Base-by-base conservation (phyloP, 2,329 filamentous ascomycete species). In the Penicillium hesseltinei region DNA sequence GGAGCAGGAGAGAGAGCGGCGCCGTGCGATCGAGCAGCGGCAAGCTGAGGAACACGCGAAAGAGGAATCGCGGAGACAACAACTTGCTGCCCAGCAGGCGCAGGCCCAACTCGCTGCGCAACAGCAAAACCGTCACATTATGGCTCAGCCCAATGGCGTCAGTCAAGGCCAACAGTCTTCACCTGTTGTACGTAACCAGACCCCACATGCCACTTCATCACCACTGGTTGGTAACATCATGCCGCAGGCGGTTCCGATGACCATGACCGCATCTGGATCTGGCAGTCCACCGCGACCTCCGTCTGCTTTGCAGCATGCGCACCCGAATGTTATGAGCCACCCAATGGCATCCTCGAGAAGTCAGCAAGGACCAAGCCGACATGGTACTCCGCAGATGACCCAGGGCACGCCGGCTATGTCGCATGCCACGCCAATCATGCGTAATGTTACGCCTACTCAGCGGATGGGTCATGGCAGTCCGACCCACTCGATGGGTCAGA, bases 51-150 rank as follows among this genome's bases (percentile, higher is more conserved):
- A 76, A 62, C 73, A 73, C 48, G 69, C 71, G 9, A 75, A 72
- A 57, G 74, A 77, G 36, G 75, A 77, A 60, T 66, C 66, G 23
- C 71, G 73, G 35, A 68, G 72, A 54, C 74, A 77, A 51, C 73
- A 75, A 52, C 57, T 73, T 33, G 73, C 70, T 23, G 73, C 80
- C 77, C 65, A 82, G 74, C 70, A 80, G 78, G 69, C 81, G 51
- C 72, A 78, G 65, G 71, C 73, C 51, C 71, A 73, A 57, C 67
- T 77, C 57, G 71, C 74, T 36, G 73, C 73, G 35, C 70, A 71
- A 61, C 79, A 78, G 36, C 81, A 81, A 61, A 81, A 82, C 49
- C 76, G 81, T 27, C 83, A 84, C 67, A 75, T 76, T 45, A 76
- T 82, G 71, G 71, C 74, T 47, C 73, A 80, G 66, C 61, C 77